These are phyloP conservation scores for Lyophyllum semitale DNA, from an alignment of 768 basidiomycete species.

Conservation along the genomic window DNA sequence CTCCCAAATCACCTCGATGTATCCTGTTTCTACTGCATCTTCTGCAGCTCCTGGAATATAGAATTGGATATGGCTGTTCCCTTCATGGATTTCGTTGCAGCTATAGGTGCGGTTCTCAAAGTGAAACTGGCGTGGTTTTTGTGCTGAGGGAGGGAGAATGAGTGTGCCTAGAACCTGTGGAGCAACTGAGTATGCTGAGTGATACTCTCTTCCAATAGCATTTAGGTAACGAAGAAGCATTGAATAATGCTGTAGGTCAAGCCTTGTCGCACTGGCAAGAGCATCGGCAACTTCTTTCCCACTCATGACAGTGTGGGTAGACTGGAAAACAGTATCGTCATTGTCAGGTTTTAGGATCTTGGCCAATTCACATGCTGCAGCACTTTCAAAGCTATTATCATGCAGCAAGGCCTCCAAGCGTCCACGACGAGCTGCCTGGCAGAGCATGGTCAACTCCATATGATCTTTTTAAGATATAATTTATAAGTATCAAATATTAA, in stretches of 20 bases:
- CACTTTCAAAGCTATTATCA: not conserved
- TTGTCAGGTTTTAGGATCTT: not conserved
- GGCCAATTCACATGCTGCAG: not conserved
- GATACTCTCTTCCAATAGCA: not conserved
- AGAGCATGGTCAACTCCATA: not conserved
- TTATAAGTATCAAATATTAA: no score
- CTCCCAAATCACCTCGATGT: not conserved
- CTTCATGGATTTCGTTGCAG: not conserved
- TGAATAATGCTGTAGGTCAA: not conserved
- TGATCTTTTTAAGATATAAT: not conserved
- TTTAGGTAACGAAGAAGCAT: not conserved
- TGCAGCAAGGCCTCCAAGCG: conserved; percentile 5
- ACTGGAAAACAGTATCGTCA: no score
- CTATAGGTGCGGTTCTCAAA: not conserved
- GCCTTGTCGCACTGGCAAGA: not conserved
- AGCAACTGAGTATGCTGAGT: not conserved
- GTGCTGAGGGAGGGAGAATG: not conserved
- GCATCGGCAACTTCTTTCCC: not conserved
- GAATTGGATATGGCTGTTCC: conserved; percentile 8
- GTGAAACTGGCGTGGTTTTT: not conserved
- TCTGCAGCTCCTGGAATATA: not conserved
- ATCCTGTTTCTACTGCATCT: not conserved
- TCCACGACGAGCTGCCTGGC: not conserved
- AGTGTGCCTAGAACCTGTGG: not conserved
- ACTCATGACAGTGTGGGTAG: not conserved